These are phyloP conservation scores for Kwoniella sp. DNA, from an alignment of 768 basidiomycete genomes.

Conservation along the genomic window DNA sequence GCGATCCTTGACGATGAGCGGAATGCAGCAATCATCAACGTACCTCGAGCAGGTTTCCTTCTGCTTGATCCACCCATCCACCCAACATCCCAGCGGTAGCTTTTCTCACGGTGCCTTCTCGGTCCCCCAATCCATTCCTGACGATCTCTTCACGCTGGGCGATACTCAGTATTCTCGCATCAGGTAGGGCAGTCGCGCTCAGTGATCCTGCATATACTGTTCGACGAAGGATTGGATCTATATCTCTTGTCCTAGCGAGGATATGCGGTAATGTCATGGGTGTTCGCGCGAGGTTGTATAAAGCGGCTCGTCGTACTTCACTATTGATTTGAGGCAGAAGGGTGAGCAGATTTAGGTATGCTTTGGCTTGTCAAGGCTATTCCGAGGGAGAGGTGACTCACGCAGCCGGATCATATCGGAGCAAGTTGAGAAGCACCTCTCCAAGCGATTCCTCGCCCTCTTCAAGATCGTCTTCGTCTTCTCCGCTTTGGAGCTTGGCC, in stretches of 20 bases:
- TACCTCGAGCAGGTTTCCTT: slow-evolving; percentile 60
- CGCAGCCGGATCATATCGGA: slow-evolving; percentile 75
- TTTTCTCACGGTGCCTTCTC: slow-evolving; percentile 71
- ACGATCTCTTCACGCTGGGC: slow-evolving; percentile 77
- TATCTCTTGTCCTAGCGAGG: slow-evolving; percentile 76
- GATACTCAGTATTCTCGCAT: slow-evolving; percentile 67
- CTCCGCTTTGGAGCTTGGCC: slow-evolving; percentile 72
- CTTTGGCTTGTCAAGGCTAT: not conserved
- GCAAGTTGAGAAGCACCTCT: slow-evolving; percentile 60
- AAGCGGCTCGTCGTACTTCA: slow-evolving; percentile 80
- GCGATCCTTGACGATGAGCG: slow-evolving; percentile 6
- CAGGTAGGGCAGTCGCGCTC: slow-evolving; percentile 65
- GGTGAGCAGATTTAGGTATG: not conserved
- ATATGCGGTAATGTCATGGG: slow-evolving; percentile 66
- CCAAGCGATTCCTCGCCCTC: slow-evolving; percentile 52
- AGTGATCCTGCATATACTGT: slow-evolving; percentile 70
- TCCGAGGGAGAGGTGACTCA: slow-evolving; percentile 61
- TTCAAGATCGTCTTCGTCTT: slow-evolving; percentile 64
- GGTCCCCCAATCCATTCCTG: slow-evolving; percentile 79
- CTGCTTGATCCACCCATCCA: slow-evolving; percentile 70
- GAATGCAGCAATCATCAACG: slow-evolving; percentile 5
- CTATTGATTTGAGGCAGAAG: slow-evolving; percentile 56
- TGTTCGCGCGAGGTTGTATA: slow-evolving; percentile 70
- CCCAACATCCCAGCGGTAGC: slow-evolving; percentile 74
- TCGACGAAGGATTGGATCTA: slow-evolving; percentile 73